Evolutionary conservation across 768 basidiomycete genomes (phyloP).

Genomic region (Auriscalpium microsporum): DNA sequence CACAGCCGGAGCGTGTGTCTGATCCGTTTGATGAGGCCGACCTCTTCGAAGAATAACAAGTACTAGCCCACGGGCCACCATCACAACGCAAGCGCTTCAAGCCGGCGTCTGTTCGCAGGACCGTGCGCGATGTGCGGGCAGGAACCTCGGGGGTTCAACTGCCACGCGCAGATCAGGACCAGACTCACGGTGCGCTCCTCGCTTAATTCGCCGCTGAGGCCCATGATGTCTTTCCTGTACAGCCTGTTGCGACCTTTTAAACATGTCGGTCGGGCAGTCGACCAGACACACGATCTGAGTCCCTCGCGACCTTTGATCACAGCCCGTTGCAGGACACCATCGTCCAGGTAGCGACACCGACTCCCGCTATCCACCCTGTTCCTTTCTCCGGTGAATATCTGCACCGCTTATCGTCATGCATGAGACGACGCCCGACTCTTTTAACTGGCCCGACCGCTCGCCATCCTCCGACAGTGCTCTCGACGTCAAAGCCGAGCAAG

Average conservation of each 20-base stretch:
- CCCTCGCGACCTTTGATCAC: constrained; percentile 28
- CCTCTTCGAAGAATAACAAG: too few species aligned
- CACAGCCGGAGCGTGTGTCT: too few species aligned
- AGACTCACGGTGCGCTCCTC: constrained; percentile 13
- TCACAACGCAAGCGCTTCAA: too few species aligned
- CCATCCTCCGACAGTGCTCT: constrained; percentile 17
- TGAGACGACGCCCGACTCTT: constrained; percentile 14
- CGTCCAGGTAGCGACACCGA: constrained; percentile 20
- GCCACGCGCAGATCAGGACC: constrained; percentile 8
- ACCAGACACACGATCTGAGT: constrained; percentile 18
- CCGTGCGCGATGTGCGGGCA: neutral
- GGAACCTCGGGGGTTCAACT: neutral
- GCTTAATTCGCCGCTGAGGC: constrained; percentile 14
- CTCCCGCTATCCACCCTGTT: constrained; percentile 8
- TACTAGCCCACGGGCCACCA: too few species aligned
- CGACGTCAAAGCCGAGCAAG: constrained; percentile 7
- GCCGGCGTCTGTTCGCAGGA: too few species aligned
- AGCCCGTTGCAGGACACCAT: constrained; percentile 18
- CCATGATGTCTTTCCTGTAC: constrained; percentile 16
- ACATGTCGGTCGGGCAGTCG: constrained; percentile 12
- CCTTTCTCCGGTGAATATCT: constrained; percentile 9
- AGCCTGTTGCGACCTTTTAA: constrained; percentile 20
- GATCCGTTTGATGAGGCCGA: too few species aligned
- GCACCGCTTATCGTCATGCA: constrained; percentile 23
- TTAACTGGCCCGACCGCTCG: constrained; percentile 25